A percentile compares a stretch with the other conserved stretches of the same genome.
Evolutionary conservation across 805 yeast species (phyloP).

Genomic region (Sungouiozyma intestinalis): DNA sequence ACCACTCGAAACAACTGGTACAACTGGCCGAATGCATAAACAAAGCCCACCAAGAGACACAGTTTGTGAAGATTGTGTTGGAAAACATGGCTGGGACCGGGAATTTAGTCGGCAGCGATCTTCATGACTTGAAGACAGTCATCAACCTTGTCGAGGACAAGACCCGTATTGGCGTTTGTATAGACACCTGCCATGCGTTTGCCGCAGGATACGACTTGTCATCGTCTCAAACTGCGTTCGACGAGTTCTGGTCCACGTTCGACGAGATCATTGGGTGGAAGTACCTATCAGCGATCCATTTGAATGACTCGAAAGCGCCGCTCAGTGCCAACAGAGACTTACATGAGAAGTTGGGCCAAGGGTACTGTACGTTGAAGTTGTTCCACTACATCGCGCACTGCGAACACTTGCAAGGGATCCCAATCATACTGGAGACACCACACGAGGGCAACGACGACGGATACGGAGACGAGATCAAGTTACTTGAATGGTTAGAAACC

Average conservation of each 20-base stretch:
- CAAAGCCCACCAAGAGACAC: slow-evolving; percentile 61
- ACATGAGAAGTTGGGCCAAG: slow-evolving; percentile 82
- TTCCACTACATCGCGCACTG: slow-evolving; percentile 67
- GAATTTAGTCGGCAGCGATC: slow-evolving; percentile 69
- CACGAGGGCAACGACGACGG: slow-evolving; percentile 40
- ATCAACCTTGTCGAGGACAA: slow-evolving; percentile 74
- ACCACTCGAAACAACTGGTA: slow-evolving; percentile 51
- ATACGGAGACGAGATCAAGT: slow-evolving; percentile 74
- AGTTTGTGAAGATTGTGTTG: slow-evolving; percentile 74
- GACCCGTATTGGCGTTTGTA: slow-evolving; percentile 83
- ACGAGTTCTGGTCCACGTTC: slow-evolving; percentile 64
- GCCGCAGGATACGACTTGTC: slow-evolving; percentile 89
- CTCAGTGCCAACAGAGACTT: slow-evolving; percentile 81
- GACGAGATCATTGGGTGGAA: slow-evolving; percentile 65
- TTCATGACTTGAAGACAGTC: slow-evolving; percentile 66
- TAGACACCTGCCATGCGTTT: slow-evolving; percentile 93
- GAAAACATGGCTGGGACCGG: slow-evolving; percentile 99
- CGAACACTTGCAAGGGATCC: slow-evolving; percentile 49
- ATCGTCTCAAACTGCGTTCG: slow-evolving; percentile 44
- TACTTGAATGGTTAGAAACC: slow-evolving; percentile 65
- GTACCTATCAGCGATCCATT: slow-evolving; percentile 70
- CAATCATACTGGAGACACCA: slow-evolving; percentile 85
- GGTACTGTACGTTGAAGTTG: slow-evolving; percentile 79
- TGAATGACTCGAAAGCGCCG: slow-evolving; percentile 94
- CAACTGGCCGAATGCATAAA: slow-evolving; percentile 74